Base-by-base conservation (phyloP, 306 rosid species). In the Cucumis sativus region DNA sequence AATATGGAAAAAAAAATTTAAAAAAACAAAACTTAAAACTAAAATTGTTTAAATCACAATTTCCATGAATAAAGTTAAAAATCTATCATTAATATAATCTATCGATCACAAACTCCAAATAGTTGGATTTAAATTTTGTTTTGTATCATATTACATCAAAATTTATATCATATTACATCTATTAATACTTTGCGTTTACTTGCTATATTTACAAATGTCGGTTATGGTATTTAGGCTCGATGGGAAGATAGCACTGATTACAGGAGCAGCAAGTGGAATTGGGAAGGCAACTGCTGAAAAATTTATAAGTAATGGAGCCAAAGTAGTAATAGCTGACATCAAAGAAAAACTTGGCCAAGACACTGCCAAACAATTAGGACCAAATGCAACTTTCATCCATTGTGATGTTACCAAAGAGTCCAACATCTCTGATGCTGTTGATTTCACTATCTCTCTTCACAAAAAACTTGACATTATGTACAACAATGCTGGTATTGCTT, bases 211-310 rank as follows among this genome's bases (percentile, higher is more conserved):
- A 5, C 37, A 33, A 33, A 3, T 3, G 5, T 3, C 37, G 63
- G 51, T 80, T 79, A 61, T 78, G 33, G 58, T 43, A 76, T 86
- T 86, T 86, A 90, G 90, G 77, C 87, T 94, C 30, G 83, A 89
- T 80, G 91, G 91, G 64, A 92, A 91, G 84, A 97, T 92, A 67
- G 98, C 98, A 51, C 81, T 94, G 75, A 92, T 94, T n/a, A 94
- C 98, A 2, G 98, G 97, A 14, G 98, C 90, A 79, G 97, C 96
- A 67, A 90, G 90, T 66, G 98, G 97, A 78, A 92, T 95, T 66
- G 98, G 98, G 69, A 92, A 89, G 70, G 93, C 92, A 55, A 78
- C 91, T 15, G 97, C 96, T 52, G 71, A 82, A 20, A 84, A 86
- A 76, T 94, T 94, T 79, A 85, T 92, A 80, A 85, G 80, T 45